These are phyloP conservation scores for Tetradesmus obliquus DNA, from an alignment of 139 green algal genomes.

Conservation along the genomic window DNA sequence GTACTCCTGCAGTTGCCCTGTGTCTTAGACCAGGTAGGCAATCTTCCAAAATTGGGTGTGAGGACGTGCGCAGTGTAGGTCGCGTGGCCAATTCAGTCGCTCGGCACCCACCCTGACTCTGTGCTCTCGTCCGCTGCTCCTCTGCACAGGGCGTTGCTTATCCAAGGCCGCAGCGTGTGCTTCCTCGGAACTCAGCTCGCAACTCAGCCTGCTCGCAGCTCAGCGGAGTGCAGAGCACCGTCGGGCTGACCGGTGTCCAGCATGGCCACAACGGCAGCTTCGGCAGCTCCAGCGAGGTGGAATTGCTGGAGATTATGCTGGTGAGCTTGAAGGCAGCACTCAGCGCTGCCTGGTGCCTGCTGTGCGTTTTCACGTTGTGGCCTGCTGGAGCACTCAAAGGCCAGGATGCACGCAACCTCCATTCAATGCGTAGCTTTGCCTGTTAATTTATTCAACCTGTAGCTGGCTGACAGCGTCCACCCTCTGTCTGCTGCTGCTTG, in stretches of 20 bases:
- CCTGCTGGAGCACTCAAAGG: slow-evolving; percentile 1
- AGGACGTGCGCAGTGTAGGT: not conserved
- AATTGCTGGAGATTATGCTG: slow-evolving; percentile 42
- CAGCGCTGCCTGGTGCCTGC: not conserved
- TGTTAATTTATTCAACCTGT: not conserved
- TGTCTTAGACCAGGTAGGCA: not conserved
- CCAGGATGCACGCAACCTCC: not conserved
- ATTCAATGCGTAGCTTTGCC: not conserved
- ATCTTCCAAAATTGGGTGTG: not conserved
- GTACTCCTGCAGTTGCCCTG: not conserved
- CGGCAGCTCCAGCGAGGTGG: slow-evolving; percentile 34
- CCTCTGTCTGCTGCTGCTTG: not conserved
- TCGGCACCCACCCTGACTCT: not conserved
- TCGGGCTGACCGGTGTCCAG: not conserved
- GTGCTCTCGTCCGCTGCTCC: not conserved
- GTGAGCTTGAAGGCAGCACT: not conserved
- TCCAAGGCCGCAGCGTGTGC: slow-evolving; percentile 15
- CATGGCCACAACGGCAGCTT: slow-evolving; percentile 21
- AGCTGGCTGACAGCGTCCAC: not conserved
- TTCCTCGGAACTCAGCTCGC: slow-evolving; percentile 1
- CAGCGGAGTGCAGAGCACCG: not conserved
- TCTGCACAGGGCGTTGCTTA: not conserved
- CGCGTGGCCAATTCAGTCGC: not conserved
- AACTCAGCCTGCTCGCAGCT: not conserved
- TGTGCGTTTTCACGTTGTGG: slow-evolving; percentile 31